Conservation (phyloP, 1,284 basidiomycete species). For the Meira miltonrushii region DNA sequence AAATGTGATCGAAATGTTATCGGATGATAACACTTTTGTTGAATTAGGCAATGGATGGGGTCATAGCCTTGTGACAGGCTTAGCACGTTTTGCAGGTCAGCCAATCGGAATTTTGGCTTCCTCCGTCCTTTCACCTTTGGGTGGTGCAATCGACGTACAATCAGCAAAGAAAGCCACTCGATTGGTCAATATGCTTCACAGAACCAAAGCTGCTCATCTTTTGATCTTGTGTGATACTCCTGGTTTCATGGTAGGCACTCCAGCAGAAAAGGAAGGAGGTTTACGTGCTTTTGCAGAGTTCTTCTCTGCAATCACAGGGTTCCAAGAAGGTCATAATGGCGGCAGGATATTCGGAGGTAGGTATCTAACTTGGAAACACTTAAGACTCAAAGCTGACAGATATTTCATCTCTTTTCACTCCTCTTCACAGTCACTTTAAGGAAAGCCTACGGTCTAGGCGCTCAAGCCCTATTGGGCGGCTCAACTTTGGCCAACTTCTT, state of each 20-base stretch:
- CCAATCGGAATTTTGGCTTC: slow-evolving; percentile 29
- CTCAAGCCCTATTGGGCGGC: slow-evolving; percentile 31
- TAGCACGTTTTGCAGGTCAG: slow-evolving; percentile 20
- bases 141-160: slow-evolving; percentile 31
- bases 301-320: slow-evolving; percentile 24
- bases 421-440: slow-evolving; percentile 18
- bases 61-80: slow-evolving; percentile 24
- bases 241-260: slow-evolving; percentile 35
- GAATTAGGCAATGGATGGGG: slow-evolving; percentile 28
- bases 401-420: not conserved
- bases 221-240: slow-evolving; percentile 33
- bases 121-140: slow-evolving; percentile 23
- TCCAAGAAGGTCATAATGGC: slow-evolving; percentile 16
- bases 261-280: slow-evolving; percentile 23
- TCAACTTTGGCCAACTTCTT: slow-evolving; percentile 22
- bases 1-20: slow-evolving; percentile 21
- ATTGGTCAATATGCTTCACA: slow-evolving; percentile 22
- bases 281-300: slow-evolving; percentile 32
- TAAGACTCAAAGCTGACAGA: too few relatives aligned
- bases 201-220: slow-evolving; percentile 23
- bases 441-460: slow-evolving; percentile 31
- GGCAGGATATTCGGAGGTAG: slow-evolving; percentile 19
- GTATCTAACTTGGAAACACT: not conserved
- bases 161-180: slow-evolving; percentile 30
- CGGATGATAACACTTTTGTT: slow-evolving; percentile 27